Base-by-base conservation (phyloP, 768 basidiomycete species). In the Rhizopogon vinicolor region DNA sequence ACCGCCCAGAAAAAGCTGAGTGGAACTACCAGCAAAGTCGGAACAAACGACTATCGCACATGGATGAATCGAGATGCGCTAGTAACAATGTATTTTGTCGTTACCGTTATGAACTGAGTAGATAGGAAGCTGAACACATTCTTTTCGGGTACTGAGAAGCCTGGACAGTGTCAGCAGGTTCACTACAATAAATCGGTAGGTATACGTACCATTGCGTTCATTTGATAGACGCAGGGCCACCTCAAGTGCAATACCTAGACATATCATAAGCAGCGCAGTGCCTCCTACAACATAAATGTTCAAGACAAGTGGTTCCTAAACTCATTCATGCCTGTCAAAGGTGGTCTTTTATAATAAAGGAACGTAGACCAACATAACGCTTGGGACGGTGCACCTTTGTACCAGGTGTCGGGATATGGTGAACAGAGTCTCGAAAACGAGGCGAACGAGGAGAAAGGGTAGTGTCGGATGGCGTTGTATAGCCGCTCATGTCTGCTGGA, bases 71-170 rank as follows among this genome's bases (percentile, higher is more conserved):
- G 19, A 57, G 12, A 48, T 54, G 31, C 22, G 44, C 16, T 7
- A 40, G 13, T 41, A 10, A 14, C 3, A 37, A 41, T 10, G 33
- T 19, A 2, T 33, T 3, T 37, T 19, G 39, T 8, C 18, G 74
- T 61, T 72, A 77, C 64, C 69, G 75, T 76, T 41, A 80, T 56
- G 57, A 75, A 74, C 33, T 74, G 69, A 28, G 70, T 71, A 10
- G 83, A 82, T 7, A 77, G 74, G 29, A 80, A 65, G 7, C 70
- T 67, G 57, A 86, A 78, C 0, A 79, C 68, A 60, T 83, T 85
- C 42, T 67, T 69, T 33, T 64, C 48, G 13, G 81, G 80, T 18
- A 85, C 82, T 33, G 55, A 35, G 59, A 82, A 87, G 18, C 86
- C 85, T 86, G 58, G 50, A 19, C 18, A 44, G 46, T n/a, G 55